Percentiles rank a stretch among this genome's conserved stretches.
Evolutionary conservation across 2,329 filamentous ascomycete species (phyloP).

Genomic region (Blumeria hordei): DNA sequence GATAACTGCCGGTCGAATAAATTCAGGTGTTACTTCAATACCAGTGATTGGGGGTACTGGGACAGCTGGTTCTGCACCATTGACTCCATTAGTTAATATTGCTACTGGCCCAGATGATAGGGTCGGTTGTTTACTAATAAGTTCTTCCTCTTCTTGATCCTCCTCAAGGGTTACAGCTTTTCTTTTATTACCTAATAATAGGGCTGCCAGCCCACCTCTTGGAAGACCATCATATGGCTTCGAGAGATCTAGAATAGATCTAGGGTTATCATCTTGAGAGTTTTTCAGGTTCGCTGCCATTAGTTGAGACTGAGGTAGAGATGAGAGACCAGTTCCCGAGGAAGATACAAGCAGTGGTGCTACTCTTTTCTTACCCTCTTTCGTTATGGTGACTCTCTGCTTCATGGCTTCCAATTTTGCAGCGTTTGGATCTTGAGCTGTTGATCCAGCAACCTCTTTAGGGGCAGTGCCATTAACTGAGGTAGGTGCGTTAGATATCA

Average conservation of each 20-base stretch:
- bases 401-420: conserved; percentile 49
- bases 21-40: conserved; percentile 50
- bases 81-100: conserved; percentile 51
- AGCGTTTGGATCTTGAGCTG: conserved; percentile 24
- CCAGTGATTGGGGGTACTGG: conserved; percentile 33
- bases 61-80: conserved; percentile 57
- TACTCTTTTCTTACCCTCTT: conserved; percentile 91
- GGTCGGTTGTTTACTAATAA: conserved; percentile 33
- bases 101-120: conserved; percentile 41
- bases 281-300: conserved; percentile 50
- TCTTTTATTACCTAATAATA: conserved; percentile 83
- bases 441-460: conserved; percentile 14
- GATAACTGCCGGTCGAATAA: conserved; percentile 64
- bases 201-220: conserved; percentile 60
- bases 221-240: conserved; percentile 87
- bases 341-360: conserved; percentile 79
- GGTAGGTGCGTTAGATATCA: conserved; percentile 5
- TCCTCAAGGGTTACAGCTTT: conserved; percentile 56
- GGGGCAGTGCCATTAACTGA: conserved; percentile 9
- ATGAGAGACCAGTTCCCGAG: conserved; percentile 66
- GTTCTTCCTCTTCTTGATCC: conserved; percentile 42
- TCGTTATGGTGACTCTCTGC: conserved; percentile 78
- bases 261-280: conserved; percentile 45
- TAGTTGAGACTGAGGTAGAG: conserved; percentile 67
- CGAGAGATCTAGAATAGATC: conserved; percentile 68